Evolutionary conservation across 2,329 filamentous ascomycete species (phyloP).

Genomic region (Penicillium sclerotiorum): DNA sequence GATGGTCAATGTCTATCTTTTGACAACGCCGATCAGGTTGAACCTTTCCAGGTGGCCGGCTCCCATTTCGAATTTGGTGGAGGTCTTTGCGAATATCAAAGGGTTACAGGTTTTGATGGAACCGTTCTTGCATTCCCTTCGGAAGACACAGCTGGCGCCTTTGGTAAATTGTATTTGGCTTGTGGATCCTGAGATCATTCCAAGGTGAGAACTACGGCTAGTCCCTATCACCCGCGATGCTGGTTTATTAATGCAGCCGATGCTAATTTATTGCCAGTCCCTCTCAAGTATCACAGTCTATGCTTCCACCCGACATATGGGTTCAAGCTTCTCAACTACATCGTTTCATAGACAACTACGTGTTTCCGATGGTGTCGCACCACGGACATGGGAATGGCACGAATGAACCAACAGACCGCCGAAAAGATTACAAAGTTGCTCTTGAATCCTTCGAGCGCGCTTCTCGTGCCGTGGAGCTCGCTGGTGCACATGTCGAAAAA

Average conservation of each 20-base stretch:
- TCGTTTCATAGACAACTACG: conserved; percentile 19
- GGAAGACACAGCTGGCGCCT: conserved; percentile 17
- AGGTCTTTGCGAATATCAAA: conserved; percentile 21
- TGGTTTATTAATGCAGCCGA: background rate
- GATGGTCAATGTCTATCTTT: conserved; percentile 20
- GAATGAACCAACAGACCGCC: background rate
- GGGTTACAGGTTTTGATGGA: conserved; percentile 23
- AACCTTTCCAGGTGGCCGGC: conserved; percentile 16
- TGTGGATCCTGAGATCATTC: conserved; percentile 14
- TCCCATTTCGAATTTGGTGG: conserved; percentile 20
- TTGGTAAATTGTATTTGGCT: conserved; percentile 18
- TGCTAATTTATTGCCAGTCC: conserved; percentile 5
- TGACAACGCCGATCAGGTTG: conserved; percentile 13
- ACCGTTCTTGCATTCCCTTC: conserved; percentile 17
- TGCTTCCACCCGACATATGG: conserved; percentile 21
- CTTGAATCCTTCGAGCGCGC: conserved; percentile 13
- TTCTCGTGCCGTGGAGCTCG: conserved; percentile 18
- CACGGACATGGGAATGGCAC: background rate
- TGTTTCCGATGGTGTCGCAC: conserved; percentile 5
- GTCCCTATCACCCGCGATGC: too few species aligned
- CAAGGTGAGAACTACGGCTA: conserved; percentile 20
- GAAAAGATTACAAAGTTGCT: conserved; percentile 15
- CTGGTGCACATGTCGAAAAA: conserved; percentile 18
- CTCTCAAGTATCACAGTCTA: conserved; percentile 11
- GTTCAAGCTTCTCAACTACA: conserved; percentile 14